A percentile compares a stretch with the other conserved stretches of the same genome.
phyloP scores from a whole-genome alignment of 495 filamentous ascomycete species.

The Jackrogersella minutella region DNA sequence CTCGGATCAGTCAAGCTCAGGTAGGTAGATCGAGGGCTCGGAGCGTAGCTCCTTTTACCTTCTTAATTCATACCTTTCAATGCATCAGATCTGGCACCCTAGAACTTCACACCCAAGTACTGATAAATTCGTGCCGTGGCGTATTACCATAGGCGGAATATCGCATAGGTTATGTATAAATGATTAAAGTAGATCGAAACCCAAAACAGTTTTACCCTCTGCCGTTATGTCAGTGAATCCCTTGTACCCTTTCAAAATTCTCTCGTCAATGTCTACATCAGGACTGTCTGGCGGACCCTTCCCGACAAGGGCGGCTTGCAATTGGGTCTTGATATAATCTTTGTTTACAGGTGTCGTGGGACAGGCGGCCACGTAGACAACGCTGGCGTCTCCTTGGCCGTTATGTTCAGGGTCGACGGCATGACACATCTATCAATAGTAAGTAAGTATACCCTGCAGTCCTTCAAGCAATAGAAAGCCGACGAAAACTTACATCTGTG shows the following conservation, averaged over 20 bases:
- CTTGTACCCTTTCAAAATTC: not conserved
- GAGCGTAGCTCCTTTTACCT: no score
- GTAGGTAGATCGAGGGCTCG: no score
- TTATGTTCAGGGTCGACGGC: not conserved
- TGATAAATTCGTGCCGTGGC: no score
- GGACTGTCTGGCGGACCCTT: constrained; percentile 4
- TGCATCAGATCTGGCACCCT: no score
- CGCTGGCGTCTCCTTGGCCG: not conserved
- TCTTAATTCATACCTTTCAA: no score
- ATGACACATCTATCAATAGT: not conserved
- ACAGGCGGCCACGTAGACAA: not conserved
- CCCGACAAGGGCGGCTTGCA: not conserved
- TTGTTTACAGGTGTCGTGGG: not conserved
- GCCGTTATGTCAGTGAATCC: not conserved
- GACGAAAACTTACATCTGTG: not conserved
- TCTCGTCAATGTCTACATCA: not conserved
- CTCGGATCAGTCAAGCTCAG: no score
- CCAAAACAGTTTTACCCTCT: not conserved
- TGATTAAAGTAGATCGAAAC: not conserved
- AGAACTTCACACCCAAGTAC: no score
- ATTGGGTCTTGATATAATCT: not conserved
- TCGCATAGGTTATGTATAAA: no score
- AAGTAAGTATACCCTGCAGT: not conserved
- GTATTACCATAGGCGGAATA: no score
- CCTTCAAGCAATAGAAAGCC: not conserved